Conservation (phyloP, 371 early-diverging fungal genomes). For the Phascolomyces articulosus region DNA sequence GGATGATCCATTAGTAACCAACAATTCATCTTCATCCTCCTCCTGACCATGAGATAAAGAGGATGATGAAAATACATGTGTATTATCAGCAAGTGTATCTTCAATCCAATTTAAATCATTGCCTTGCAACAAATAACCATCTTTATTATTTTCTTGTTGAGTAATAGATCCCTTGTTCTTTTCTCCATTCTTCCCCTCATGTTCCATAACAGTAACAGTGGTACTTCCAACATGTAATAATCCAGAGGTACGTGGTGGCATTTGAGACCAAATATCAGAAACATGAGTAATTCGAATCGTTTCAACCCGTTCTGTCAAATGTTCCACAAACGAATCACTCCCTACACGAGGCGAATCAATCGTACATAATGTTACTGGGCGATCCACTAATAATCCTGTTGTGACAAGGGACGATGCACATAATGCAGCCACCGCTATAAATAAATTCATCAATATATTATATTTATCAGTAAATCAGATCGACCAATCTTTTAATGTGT, state of each 20-base stretch:
- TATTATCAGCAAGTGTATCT: not conserved
- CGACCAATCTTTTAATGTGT: too few species aligned
- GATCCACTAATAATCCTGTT: slow-evolving; percentile 30
- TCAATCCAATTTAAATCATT: slow-evolving; percentile 2
- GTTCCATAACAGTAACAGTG: slow-evolving; percentile 9
- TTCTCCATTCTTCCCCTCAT: not conserved
- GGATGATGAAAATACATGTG: too few species aligned
- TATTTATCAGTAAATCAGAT: too few species aligned
- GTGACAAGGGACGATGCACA: slow-evolving; percentile 44
- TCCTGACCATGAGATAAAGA: not conserved
- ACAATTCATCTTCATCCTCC: too few species aligned
- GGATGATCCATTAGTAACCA: too few species aligned
- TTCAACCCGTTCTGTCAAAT: slow-evolving; percentile 24
- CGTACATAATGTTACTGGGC: slow-evolving; percentile 29
- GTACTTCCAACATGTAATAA: slow-evolving; percentile 33
- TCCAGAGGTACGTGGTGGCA: slow-evolving; percentile 43
- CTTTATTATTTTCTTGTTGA: too few species aligned
- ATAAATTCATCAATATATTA: not conserved
- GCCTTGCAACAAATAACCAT: not conserved
- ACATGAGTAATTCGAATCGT: slow-evolving; percentile 38
- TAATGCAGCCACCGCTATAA: slow-evolving; percentile 38
- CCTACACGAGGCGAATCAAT: slow-evolving; percentile 41
- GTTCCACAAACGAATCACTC: slow-evolving; percentile 25
- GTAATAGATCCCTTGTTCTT: too few species aligned
- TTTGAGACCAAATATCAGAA: slow-evolving; percentile 28